phyloP scores from a whole-genome alignment of 208 protist genomes.

The Acanthamoeba sp. region DNA sequence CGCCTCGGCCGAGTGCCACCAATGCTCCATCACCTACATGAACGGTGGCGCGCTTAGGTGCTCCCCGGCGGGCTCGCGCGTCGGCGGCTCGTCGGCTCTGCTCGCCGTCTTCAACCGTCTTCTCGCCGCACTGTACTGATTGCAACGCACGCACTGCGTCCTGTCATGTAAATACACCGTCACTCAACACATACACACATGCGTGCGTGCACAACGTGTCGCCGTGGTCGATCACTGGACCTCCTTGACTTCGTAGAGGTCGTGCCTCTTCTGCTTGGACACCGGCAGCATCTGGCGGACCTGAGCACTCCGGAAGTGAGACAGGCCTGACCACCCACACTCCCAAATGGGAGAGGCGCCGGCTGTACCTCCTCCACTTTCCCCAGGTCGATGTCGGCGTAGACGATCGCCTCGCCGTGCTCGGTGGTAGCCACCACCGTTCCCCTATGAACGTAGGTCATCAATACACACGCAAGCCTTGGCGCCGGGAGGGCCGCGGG shows the following conservation, averaged over 20 bases:
- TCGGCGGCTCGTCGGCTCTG: neutral
- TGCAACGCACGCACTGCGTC: no score
- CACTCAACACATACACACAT: no score
- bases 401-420: slow-evolving; percentile 85
- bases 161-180: no score
- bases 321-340: neutral
- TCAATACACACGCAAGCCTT: no score
- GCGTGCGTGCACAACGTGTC: no score
- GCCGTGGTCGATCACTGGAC: neutral
- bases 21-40: slow-evolving; percentile 23
- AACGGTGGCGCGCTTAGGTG: neutral
- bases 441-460: slow-evolving; percentile 78
- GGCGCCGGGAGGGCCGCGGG: no score
- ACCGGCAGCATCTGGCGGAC: slow-evolving; percentile 81
- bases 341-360: neutral
- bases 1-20: neutral
- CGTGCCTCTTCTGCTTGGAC: slow-evolving; percentile 83
- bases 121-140: neutral
- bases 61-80: neutral
- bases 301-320: slow-evolving; percentile 22
- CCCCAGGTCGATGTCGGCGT: slow-evolving; percentile 88
- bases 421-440: slow-evolving; percentile 89
- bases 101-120: neutral
- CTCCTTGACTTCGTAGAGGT: slow-evolving; percentile 83
- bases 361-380: slow-evolving; percentile 74